phyloP scores from a whole-genome alignment of 345 rosid species.

The Acer yangbiense region DNA sequence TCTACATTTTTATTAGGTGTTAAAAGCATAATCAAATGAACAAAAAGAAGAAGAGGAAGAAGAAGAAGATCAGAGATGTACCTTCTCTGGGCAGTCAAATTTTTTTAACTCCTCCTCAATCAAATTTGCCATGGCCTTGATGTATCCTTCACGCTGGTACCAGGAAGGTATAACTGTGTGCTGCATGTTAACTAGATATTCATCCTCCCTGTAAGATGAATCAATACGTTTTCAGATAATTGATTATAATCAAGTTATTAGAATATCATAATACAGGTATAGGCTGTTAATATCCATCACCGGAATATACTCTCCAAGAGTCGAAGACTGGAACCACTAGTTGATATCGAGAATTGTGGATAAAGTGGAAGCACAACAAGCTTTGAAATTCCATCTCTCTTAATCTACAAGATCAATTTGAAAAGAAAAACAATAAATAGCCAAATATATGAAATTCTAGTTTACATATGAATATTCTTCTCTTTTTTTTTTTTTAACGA shows the following conservation, averaged over 20 bases:
- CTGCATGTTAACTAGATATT: conserved; percentile 96
- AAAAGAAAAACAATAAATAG: conserved; percentile 9
- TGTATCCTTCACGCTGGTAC: conserved; percentile 99
- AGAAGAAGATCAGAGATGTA: conserved; percentile 19
- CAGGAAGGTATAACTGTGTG: conserved; percentile 99
- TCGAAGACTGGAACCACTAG: conserved; percentile 98
- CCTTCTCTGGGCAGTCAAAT: conserved; percentile 77
- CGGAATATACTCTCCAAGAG: conserved; percentile 93
- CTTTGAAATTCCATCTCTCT: conserved; percentile 83
- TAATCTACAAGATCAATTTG: conserved; percentile 54
- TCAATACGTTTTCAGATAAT: conserved; percentile 25
- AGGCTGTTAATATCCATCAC: conserved; percentile 36
- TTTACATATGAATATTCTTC: background rate
- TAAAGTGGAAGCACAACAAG: conserved; percentile 98
- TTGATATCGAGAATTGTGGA: conserved; percentile 98
- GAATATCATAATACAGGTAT: background rate
- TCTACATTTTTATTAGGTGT: conserved; percentile 3
- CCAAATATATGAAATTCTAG: background rate
- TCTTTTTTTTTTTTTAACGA: background rate
- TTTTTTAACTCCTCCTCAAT: conserved; percentile 72
- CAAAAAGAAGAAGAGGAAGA: background rate
- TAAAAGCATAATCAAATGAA: conserved; percentile 7
- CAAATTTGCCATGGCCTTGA: conserved; percentile 82
- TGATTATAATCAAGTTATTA: conserved; percentile 5
- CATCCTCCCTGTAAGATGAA: conserved; percentile 77